Percentiles rank a stretch among this genome's conserved stretches.
Conservation (phyloP, 1,284 basidiomycete genomes). For the Cronartium quercuum region DNA sequence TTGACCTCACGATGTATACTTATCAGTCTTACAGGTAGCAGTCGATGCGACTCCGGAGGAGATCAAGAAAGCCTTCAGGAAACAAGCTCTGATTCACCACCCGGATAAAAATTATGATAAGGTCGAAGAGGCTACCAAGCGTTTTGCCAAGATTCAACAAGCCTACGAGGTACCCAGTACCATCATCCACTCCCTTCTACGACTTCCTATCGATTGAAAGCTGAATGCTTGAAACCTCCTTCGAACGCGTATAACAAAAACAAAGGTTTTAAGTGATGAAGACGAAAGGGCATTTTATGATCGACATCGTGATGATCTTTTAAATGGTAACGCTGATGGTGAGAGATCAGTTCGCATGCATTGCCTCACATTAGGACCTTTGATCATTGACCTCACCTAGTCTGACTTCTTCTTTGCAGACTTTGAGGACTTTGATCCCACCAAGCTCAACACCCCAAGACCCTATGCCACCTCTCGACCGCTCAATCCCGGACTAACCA, state of each 20-base stretch:
- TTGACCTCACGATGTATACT: too few species aligned
- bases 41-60: conserved; percentile 43
- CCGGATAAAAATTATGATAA: conserved; percentile 55
- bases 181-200: not conserved
- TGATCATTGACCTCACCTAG: not conserved
- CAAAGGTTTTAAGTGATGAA: conserved; percentile 31
- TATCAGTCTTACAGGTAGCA: conserved; percentile 44
- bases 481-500: conserved; percentile 14
- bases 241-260: not conserved
- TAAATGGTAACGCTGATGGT: conserved; percentile 22
- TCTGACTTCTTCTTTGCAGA: not conserved
- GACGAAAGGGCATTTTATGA: conserved; percentile 38
- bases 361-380: not conserved
- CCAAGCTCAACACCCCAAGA: conserved; percentile 8
- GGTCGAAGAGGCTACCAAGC: conserved; percentile 74
- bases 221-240: not conserved
- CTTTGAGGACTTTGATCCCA: conserved; percentile 30
- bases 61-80: conserved; percentile 46
- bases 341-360: not conserved
- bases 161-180: conserved; percentile 71
- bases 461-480: conserved; percentile 10
- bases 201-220: not conserved
- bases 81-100: conserved; percentile 49
- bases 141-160: conserved; percentile 82
- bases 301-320: conserved; percentile 33